Percentiles rank a stretch among this genome's conserved stretches.
Conservation (phyloP, 2,329 filamentous ascomycete species). For the Botryotinia calthae region DNA sequence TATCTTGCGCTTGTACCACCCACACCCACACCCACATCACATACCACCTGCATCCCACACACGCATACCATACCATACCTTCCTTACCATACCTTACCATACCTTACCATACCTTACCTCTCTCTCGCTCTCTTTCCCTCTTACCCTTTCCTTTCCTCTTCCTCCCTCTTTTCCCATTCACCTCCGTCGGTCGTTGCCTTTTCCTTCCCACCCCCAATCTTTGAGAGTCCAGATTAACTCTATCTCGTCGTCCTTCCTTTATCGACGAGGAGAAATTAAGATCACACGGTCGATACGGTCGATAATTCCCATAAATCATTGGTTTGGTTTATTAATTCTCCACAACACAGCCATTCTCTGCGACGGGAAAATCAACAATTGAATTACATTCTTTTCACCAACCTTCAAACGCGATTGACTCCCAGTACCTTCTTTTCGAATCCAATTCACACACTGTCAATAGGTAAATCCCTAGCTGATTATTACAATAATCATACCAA, state of each 20-base stretch:
- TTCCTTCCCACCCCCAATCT: background rate
- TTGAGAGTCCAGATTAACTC: slow-evolving; percentile 6
- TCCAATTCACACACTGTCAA: background rate
- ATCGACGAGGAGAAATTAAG: slow-evolving; percentile 13
- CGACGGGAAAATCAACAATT: background rate
- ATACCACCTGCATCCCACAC: background rate
- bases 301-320: background rate
- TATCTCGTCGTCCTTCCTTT: slow-evolving; percentile 24
- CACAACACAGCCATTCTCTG: background rate
- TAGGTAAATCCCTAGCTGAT: background rate
- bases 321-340: background rate
- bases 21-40: no score
- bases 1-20: background rate
- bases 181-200: background rate
- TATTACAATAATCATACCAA: background rate
- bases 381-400: slow-evolving; percentile 5
- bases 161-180: background rate
- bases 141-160: background rate
- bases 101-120: background rate
- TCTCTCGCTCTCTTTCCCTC: background rate
- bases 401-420: background rate
- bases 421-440: background rate
- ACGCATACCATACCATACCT: no score
- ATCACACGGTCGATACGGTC: background rate
- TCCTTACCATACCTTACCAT: no score